A percentile compares a stretch with the other conserved stretches of the same genome.
These are phyloP conservation scores for Lathyrus tuberosus DNA, from an alignment of 306 rosid species.

Conservation along the genomic window DNA sequence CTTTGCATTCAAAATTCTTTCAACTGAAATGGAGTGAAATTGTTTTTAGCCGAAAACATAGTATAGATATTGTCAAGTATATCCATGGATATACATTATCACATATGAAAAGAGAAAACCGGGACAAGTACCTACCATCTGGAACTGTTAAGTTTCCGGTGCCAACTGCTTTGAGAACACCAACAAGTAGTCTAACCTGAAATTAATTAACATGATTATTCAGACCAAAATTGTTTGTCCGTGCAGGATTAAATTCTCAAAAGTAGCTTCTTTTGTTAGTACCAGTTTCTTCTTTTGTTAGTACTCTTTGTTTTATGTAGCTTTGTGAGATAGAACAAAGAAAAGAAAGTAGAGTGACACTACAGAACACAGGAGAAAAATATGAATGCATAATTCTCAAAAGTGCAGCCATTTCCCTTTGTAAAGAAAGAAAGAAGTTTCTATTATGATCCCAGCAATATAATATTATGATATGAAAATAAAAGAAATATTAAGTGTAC, in stretches of 20 bases:
- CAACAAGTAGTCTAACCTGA: slow-evolving; percentile 91
- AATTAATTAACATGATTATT: slow-evolving; percentile 15
- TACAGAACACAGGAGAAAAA: too few species aligned
- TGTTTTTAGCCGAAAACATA: slow-evolving; percentile 19
- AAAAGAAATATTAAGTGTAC: too few species aligned
- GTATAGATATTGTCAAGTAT: not conserved
- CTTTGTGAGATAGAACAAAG: too few species aligned
- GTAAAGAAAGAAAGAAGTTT: too few species aligned
- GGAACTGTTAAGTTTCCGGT: slow-evolving; percentile 62
- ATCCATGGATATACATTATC: not conserved
- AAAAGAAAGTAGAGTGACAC: too few species aligned
- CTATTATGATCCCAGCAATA: too few species aligned
- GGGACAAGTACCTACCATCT: slow-evolving; percentile 67
- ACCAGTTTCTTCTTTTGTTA: too few species aligned
- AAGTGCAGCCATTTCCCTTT: too few species aligned
- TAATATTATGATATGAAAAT: too few species aligned
- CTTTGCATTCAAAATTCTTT: slow-evolving; percentile 81
- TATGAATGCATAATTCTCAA: too few species aligned
- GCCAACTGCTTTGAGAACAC: slow-evolving; percentile 85
- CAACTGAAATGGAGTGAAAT: slow-evolving; percentile 58
- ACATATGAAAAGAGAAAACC: slow-evolving; percentile 2
- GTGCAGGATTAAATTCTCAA: slow-evolving; percentile 13
- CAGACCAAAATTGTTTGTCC: slow-evolving; percentile 23
- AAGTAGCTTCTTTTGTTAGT: too few species aligned
- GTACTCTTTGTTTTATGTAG: too few species aligned